Conservation (phyloP, 495 filamentous ascomycete species). For the Penicillium paradoxum region DNA sequence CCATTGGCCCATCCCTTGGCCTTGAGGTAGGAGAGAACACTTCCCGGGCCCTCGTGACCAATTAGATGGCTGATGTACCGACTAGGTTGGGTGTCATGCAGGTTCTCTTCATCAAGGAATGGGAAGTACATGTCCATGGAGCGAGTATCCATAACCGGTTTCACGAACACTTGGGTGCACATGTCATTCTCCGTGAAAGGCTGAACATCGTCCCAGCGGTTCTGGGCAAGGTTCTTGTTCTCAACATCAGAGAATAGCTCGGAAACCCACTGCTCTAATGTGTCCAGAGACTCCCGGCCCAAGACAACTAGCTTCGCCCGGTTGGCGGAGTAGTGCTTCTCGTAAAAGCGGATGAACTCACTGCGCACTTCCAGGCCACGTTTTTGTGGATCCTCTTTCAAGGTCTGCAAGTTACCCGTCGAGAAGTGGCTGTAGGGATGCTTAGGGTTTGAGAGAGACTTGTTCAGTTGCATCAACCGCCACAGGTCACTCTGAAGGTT, state of each 20-base stretch:
- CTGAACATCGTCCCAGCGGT: slow-evolving; percentile 72
- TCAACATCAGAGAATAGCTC: slow-evolving; percentile 79
- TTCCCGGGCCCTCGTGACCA: slow-evolving; percentile 94
- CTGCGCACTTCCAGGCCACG: slow-evolving; percentile 82
- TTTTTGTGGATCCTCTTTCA: slow-evolving; percentile 78
- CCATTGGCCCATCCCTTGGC: slow-evolving; percentile 93
- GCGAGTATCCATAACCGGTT: slow-evolving; percentile 91
- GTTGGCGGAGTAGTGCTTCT: slow-evolving; percentile 90
- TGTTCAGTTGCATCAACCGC: slow-evolving; percentile 88
- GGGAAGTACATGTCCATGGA: slow-evolving; percentile 84
- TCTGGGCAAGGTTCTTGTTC: slow-evolving; percentile 80
- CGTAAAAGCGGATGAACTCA: slow-evolving; percentile 92
- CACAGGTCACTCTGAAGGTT: slow-evolving; percentile 94
- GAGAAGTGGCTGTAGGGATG: slow-evolving; percentile 97
- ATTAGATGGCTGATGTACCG: slow-evolving; percentile 91
- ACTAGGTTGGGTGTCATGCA: slow-evolving; percentile 80
- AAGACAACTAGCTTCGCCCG: slow-evolving; percentile 92
- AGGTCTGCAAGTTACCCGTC: slow-evolving; percentile 84
- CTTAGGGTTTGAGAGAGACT: slow-evolving; percentile 79
- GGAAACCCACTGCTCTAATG: slow-evolving; percentile 79
- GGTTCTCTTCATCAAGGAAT: slow-evolving; percentile 79
- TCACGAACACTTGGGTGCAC: slow-evolving; percentile 81
- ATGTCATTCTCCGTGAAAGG: slow-evolving; percentile 65
- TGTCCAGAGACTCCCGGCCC: slow-evolving; percentile 82
- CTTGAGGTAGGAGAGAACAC: slow-evolving; percentile 93